A percentile compares a stretch with the other conserved stretches of the same genome.
phyloP scores from a whole-genome alignment of 768 basidiomycete genomes.

The Udeniomyces megalosporus region DNA sequence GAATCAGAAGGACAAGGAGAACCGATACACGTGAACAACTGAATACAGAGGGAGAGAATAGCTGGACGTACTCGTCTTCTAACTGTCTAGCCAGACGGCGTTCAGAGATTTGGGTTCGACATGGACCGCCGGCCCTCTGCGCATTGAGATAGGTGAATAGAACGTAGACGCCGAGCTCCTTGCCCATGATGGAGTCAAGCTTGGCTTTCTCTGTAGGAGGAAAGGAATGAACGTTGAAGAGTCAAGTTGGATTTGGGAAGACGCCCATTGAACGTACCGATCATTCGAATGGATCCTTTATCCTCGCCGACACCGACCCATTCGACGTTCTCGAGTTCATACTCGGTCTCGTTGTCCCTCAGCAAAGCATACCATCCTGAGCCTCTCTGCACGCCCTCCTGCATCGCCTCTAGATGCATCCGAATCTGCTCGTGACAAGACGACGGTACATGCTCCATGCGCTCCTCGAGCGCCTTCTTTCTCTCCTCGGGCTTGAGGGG shows the following conservation, averaged over 20 bases:
- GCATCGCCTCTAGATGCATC: neutral
- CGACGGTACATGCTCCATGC: neutral
- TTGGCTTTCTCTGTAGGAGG: neutral
- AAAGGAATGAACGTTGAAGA: no score
- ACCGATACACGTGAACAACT: neutral
- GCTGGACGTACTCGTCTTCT: neutral
- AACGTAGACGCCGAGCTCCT: neutral
- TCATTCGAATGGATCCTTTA: neutral
- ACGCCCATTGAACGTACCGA: neutral
- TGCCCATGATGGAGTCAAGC: neutral
- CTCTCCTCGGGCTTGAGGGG: neutral
- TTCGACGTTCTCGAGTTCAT: neutral
- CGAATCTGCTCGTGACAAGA: neutral
- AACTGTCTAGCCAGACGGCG: neutral
- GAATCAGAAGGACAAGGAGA: neutral
- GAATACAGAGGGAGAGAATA: neutral
- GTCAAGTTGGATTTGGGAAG: no score
- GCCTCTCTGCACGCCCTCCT: neutral
- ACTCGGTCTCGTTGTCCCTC: neutral
- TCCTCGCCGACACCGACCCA: neutral
- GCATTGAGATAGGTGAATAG: neutral
- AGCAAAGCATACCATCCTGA: slow-evolving; percentile 1
- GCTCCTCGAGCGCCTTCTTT: neutral
- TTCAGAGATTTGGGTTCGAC: neutral
- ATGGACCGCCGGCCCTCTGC: neutral